Evolutionary conservation across 805 yeast genomes (phyloP).

Genomic region (Saturnispora sanitii): DNA sequence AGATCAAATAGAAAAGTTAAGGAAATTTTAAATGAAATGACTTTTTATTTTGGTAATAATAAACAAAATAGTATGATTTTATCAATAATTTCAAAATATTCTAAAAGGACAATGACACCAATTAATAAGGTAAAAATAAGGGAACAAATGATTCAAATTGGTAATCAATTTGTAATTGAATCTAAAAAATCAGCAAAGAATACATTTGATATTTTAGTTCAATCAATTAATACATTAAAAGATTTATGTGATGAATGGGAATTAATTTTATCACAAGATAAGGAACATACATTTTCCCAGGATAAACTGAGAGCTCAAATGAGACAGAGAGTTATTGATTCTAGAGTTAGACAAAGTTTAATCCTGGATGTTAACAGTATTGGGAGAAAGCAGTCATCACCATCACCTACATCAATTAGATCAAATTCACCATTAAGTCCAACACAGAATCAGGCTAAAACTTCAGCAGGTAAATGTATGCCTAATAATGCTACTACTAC

Average conservation of each 20-base stretch:
- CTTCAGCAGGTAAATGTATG: no score
- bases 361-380: no score
- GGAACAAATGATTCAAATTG: constrained; percentile 5
- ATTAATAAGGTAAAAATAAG: constrained; percentile 1
- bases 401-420: neutral
- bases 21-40: constrained; percentile 17
- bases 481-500: no score
- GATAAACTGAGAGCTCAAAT: constrained; percentile 20
- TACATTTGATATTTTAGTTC: constrained; percentile 24
- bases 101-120: constrained; percentile 28
- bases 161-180: constrained; percentile 20
- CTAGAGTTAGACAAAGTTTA: constrained; percentile 11
- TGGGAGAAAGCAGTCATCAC: no score
- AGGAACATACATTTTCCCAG: constrained; percentile 35
- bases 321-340: constrained; percentile 17
- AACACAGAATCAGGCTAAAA: no score
- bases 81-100: constrained; percentile 37
- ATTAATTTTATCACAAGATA: constrained; percentile 20
- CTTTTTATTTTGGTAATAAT: constrained; percentile 27
- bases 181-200: constrained; percentile 34
- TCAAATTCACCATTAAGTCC: neutral
- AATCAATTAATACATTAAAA: constrained; percentile 21
- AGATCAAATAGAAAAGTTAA: constrained; percentile 21
- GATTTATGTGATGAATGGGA: constrained; percentile 35
- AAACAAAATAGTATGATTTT: constrained; percentile 41